Evolutionary conservation across 768 basidiomycete species (phyloP).

Genomic region (Hypholoma sublateritium): DNA sequence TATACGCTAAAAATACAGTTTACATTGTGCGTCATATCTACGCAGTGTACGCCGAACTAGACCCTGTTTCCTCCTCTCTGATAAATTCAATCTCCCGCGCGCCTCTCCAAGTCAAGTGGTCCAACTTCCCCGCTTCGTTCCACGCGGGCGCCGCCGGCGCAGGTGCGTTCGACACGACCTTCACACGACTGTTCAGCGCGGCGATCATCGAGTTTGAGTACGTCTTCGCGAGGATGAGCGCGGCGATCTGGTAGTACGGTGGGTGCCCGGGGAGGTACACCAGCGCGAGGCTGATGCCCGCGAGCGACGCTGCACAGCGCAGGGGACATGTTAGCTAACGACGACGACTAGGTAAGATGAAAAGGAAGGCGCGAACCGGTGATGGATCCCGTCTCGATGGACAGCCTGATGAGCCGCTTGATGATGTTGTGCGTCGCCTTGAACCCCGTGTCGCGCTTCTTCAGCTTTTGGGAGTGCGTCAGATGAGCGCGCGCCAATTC

Average conservation of each 20-base stretch:
- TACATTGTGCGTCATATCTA: too few relatives aligned
- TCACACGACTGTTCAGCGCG: not conserved
- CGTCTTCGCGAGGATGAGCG: not conserved
- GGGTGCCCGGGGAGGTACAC: not conserved
- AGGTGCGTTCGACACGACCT: not conserved
- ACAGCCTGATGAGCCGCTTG: not conserved
- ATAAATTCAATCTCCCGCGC: too few relatives aligned
- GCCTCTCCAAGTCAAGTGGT: too few relatives aligned
- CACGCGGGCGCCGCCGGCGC: not conserved
- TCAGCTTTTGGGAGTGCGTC: not conserved
- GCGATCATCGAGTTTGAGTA: not conserved
- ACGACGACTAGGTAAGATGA: not conserved
- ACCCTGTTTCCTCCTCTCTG: too few relatives aligned
- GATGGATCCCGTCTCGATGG: not conserved
- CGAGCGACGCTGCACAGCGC: not conserved
- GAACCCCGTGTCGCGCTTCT: not conserved
- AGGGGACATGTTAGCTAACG: not conserved
- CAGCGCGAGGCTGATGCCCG: not conserved
- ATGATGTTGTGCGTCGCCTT: not conserved
- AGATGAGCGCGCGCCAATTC: too few relatives aligned
- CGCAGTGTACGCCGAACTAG: too few relatives aligned
- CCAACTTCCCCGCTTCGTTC: not conserved
- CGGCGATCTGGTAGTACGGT: not conserved
- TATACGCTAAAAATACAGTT: too few relatives aligned
- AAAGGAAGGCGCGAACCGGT: not conserved